Conservation (phyloP, 2,329 filamentous ascomycete species). For the Exophiala mesophila region DNA sequence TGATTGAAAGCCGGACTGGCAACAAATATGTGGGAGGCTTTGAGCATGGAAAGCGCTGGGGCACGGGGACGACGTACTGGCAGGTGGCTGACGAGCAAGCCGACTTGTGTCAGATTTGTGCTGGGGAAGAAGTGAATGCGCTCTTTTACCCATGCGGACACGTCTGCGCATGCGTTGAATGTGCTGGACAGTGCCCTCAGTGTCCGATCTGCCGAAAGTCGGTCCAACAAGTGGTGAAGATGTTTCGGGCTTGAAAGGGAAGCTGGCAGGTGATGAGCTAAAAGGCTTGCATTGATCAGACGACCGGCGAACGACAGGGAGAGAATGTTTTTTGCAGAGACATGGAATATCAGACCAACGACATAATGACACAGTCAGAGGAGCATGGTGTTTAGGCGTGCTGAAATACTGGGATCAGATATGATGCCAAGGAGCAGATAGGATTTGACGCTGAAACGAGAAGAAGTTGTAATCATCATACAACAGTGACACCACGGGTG, state of each 20-base stretch:
- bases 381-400: no score
- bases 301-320: no score
- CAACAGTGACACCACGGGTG: no score
- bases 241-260: conserved; percentile 48
- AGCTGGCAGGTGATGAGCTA: no score
- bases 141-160: conserved; percentile 62
- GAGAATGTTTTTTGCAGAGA: no score
- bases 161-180: conserved; percentile 56
- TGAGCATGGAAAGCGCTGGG: conserved; percentile 56
- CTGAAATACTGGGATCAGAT: no score
- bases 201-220: conserved; percentile 59
- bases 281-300: no score
- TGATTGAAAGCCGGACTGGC: conserved; percentile 51
- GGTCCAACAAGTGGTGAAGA: conserved; percentile 54
- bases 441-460: no score
- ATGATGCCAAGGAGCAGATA: no score
- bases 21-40: conserved; percentile 60
- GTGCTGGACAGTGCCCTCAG: conserved; percentile 53
- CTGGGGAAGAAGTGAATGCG: conserved; percentile 54
- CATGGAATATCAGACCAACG: no score
- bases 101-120: conserved; percentile 58
- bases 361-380: no score
- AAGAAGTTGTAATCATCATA: no score
- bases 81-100: conserved; percentile 58
- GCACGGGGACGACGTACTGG: conserved; percentile 59